Evolutionary conservation across 345 rosid genomes (phyloP).

Genomic region (Iberis pinnata): DNA sequence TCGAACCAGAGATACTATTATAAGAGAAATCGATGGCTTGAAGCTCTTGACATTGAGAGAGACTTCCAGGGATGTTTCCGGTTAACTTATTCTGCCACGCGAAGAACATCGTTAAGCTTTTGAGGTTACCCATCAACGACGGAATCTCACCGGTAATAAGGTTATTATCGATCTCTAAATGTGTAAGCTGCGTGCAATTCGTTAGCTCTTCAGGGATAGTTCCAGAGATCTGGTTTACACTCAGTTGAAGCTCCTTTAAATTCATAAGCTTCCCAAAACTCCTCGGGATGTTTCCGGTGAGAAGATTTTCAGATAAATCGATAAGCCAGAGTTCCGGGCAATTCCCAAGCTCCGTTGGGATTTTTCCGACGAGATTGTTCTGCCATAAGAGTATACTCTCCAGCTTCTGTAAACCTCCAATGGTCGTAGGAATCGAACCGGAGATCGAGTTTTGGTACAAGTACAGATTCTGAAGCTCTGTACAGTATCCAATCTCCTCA

Average conservation of each 20-base stretch:
- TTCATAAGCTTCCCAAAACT: constrained; percentile 49
- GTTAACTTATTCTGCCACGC: constrained; percentile 81
- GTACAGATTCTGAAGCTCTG: constrained; percentile 62
- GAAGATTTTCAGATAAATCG: constrained; percentile 62
- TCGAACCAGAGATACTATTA: constrained; percentile 61
- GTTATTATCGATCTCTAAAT: constrained; percentile 80
- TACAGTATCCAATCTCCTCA: constrained; percentile 62
- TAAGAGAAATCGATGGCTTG: constrained; percentile 80
- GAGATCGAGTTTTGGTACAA: constrained; percentile 70
- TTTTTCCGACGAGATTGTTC: constrained; percentile 56
- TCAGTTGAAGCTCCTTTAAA: constrained; percentile 64
- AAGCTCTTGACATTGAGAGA: constrained; percentile 55
- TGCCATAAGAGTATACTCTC: constrained; percentile 63
- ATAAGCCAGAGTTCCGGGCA: constrained; percentile 50
- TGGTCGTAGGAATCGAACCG: constrained; percentile 53
- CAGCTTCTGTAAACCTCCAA: constrained; percentile 52
- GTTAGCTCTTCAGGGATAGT: constrained; percentile 53
- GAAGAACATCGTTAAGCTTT: constrained; percentile 57
- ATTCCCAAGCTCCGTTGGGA: constrained; percentile 67
- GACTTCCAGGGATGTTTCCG: constrained; percentile 57
- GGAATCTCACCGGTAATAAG: constrained; percentile 70
- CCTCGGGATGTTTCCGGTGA: constrained; percentile 67
- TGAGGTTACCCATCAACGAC: constrained; percentile 45
- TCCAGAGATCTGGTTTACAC: constrained; percentile 72
- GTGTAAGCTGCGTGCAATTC: constrained; percentile 49